Base-by-base conservation (phyloP, 257 asterid genomes). In the Nicotiana obtusifolia region DNA sequence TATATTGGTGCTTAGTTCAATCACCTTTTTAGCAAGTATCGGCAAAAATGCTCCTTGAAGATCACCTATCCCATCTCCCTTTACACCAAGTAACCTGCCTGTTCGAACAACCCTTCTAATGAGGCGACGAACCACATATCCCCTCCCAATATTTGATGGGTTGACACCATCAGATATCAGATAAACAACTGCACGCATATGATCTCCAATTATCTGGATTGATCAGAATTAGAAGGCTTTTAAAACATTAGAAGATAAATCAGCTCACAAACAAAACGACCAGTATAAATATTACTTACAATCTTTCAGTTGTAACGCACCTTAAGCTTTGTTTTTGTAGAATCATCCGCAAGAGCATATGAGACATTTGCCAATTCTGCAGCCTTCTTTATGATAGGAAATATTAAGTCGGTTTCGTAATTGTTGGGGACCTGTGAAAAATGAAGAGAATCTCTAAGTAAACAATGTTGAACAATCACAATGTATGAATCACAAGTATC, bases 141-240 rank as follows among this genome's bases (percentile, higher is more conserved):
- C 99, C 86, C 99, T 90, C 64, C 99, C 99, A 4, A 95, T 90
- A 85, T 95, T 95, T 60, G 99, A 95, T 68, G 99, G 99, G 82
- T 89, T 82, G 81, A 93, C 98, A 66, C 99, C 99, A 82, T 95
- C 99, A 77, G 99, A 90, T 90, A 95, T 87, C 80, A 95, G 97
- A 90, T 91, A 95, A 73, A 95, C 97, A 84, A 92, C 83, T 20
- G 99, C 99, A 57, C 99, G 98, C 94, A 92, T 87, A 90, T 95
- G 99, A 81, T 95, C 99, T 82, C 99, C 99, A 30, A 95, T 90
- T 82, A 93, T 89, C 99, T 95, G 95, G 83, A 17, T 79, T 61
- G 61, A 79, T 33, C 59, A 84, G 77, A 60, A 77, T 79, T 75
- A 77, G 73, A 60, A 86, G 26, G 78, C 71, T 77, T 56, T 19